phyloP scores from a whole-genome alignment of 192 early-diverging fungal species.

The Entrophospora sp. region DNA sequence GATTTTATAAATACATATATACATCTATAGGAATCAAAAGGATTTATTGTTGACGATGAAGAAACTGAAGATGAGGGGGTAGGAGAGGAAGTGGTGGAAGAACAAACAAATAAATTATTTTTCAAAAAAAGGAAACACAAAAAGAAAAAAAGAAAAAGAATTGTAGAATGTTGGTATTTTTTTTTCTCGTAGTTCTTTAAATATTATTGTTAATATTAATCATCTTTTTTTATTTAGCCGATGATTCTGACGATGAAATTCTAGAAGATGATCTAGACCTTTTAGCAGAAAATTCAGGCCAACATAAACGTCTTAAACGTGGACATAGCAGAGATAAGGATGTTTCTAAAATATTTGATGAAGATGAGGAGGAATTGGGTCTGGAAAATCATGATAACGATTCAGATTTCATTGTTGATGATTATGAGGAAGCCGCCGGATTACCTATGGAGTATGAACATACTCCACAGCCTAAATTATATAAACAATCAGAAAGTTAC shows the following conservation, averaged over 20 bases:
- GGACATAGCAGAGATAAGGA: constrained; percentile 32
- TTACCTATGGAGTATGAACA: no score
- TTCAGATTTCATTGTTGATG: constrained; percentile 13
- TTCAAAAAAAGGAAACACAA: constrained; percentile 21
- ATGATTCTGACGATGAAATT: constrained; percentile 56
- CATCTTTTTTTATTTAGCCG: neutral
- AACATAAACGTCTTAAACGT: constrained; percentile 60
- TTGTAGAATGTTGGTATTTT: constrained; percentile 20
- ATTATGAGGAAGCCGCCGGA: constrained; percentile 22
- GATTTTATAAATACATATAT: neutral
- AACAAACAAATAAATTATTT: no score
- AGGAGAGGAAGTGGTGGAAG: constrained; percentile 36
- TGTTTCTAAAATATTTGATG: constrained; percentile 5
- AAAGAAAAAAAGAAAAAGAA: constrained; percentile 36
- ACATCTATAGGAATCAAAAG: constrained; percentile 41
- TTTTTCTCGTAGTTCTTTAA: neutral
- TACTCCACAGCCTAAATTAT: no score
- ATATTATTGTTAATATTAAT: neutral
- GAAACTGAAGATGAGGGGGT: constrained; percentile 50
- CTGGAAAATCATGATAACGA: constrained; percentile 5
- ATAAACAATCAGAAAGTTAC: constrained; percentile 3
- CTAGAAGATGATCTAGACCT: constrained; percentile 92
- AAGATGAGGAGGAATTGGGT: neutral
- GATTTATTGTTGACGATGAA: constrained; percentile 71
- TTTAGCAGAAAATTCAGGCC: constrained; percentile 78